Percentiles rank a stretch among this genome's conserved stretches.
phyloP scores from a whole-genome alignment of 345 rosid species.

The Euphorbia peplus region DNA sequence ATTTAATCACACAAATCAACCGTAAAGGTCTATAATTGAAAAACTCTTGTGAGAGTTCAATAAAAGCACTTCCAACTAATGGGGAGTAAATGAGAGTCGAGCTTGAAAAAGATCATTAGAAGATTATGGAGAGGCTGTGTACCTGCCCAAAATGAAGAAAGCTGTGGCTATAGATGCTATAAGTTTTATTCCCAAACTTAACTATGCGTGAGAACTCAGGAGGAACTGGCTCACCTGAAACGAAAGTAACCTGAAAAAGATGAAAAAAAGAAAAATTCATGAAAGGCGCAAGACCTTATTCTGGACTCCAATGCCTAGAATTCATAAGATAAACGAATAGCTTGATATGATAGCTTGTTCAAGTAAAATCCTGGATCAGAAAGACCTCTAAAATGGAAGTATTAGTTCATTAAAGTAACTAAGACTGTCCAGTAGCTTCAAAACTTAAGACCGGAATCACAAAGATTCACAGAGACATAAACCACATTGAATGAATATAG shows the following conservation, averaged over 20 bases:
- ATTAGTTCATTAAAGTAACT: not conserved
- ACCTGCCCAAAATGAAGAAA: slow-evolving; percentile 93
- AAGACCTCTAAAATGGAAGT: not conserved
- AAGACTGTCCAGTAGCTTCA: not conserved
- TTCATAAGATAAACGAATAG: not conserved
- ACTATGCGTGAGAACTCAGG: slow-evolving; percentile 56
- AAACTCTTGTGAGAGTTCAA: not conserved
- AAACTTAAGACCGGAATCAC: not conserved
- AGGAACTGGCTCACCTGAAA: slow-evolving; percentile 65
- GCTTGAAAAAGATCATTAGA: slow-evolving; percentile 1
- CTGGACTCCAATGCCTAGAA: not conserved
- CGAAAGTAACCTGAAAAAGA: slow-evolving; percentile 68
- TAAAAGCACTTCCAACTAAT: not conserved
- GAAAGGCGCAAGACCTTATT: not conserved
- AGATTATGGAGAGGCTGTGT: slow-evolving; percentile 15
- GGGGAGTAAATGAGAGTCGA: not conserved
- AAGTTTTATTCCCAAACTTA: slow-evolving; percentile 54
- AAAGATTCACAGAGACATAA: too few species aligned
- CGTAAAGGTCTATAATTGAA: not conserved
- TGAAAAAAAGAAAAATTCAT: not conserved
- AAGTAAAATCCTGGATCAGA: not conserved
- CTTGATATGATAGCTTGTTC: not conserved
- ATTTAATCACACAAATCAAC: not conserved
- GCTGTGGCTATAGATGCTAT: slow-evolving; percentile 85
- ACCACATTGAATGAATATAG: not conserved